Evolutionary conservation across 1,284 basidiomycete species (phyloP).

Genomic region (Gomphus sp.): DNA sequence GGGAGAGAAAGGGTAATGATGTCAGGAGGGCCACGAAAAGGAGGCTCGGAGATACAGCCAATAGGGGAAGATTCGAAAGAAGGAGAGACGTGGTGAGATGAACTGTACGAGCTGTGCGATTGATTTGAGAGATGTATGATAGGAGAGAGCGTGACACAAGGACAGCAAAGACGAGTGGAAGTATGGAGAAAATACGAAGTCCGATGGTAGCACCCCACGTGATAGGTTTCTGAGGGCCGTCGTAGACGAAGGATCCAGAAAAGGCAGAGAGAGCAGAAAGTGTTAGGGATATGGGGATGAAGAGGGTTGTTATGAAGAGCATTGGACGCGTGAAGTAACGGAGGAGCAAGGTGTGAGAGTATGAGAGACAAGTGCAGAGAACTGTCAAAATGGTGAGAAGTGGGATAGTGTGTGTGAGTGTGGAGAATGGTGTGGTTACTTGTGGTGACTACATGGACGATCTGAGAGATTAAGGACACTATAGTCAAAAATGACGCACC

Average conservation of each 20-base stretch:
- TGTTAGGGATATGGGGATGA: constrained; percentile 73
- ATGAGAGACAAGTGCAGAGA: constrained; percentile 61
- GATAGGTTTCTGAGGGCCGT: constrained; percentile 46
- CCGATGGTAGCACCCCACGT: constrained; percentile 73
- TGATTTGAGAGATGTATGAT: constrained; percentile 48
- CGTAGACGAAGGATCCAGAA: constrained; percentile 83
- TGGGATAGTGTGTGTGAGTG: constrained; percentile 76
- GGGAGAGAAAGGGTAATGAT: constrained; percentile 79
- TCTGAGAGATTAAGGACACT: constrained; percentile 22
- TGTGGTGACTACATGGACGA: constrained; percentile 20
- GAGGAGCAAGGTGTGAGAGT: constrained; percentile 69
- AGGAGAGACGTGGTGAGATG: constrained; percentile 75
- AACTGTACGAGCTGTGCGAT: constrained; percentile 69
- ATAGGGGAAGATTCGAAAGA: constrained; percentile 70
- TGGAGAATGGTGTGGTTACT: constrained; percentile 51
- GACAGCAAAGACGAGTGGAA: constrained; percentile 64
- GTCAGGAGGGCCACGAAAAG: constrained; percentile 64
- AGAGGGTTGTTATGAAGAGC: constrained; percentile 69
- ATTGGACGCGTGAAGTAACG: constrained; percentile 76
- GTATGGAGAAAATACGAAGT: constrained; percentile 67
- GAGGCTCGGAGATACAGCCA: constrained; percentile 72
- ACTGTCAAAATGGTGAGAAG: constrained; percentile 74
- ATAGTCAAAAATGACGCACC: constrained; percentile 11
- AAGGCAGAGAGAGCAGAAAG: constrained; percentile 84
- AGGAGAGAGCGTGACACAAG: constrained; percentile 67